Evolutionary conservation across 805 yeast species (phyloP), one percentile per base, ranked within the genome.

Genomic region (Ogataea glucozyma): DNA sequence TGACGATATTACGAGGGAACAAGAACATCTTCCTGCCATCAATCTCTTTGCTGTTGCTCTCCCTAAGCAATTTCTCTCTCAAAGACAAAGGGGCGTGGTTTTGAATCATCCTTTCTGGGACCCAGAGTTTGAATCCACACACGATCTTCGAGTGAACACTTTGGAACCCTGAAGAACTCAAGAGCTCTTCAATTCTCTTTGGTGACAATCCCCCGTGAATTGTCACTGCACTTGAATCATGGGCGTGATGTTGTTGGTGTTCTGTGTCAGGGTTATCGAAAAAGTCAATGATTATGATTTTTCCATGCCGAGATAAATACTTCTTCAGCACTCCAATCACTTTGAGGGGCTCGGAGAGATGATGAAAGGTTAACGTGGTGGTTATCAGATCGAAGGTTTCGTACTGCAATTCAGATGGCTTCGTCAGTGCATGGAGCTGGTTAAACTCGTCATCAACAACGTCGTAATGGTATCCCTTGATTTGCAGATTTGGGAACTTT

Each of bases 311-410:
- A 12, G 48, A 56, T 43, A 71, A 58, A 43, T 70, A 65, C 4
- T 60, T 49, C 7, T 60, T 57, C 44, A 71, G 50, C 43, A 58
- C 60, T 44, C 48, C 46, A 9, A 70, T 62, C 8, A 67, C 61
- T 3, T 50, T 52, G 14, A 54, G 52, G 38, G 65, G 60, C 36
- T 65, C 56, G 10, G 63, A 57, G 12, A 71, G 46, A 47, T 71
- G 76, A 46, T 71, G 75, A 46, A 62, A 70, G 1, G 72, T 53
- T 16, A 68, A 51, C 2, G 74, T 66, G 37, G 71, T 67, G 2
- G 57, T 42, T 18, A 70, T 58, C 16, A 61, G 52, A 47, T 71
- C 73, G 46, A 65, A 65, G 9, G 56, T 31, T 2, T 32, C 49
- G 1, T 44, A 11, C 9, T 38, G 35, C 9, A 54, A 37, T 6